A percentile compares a stretch with the other conserved stretches of the same genome.
Conservation (phyloP, 208 protist genomes). For the Jaenimonas drosophilae region DNA sequence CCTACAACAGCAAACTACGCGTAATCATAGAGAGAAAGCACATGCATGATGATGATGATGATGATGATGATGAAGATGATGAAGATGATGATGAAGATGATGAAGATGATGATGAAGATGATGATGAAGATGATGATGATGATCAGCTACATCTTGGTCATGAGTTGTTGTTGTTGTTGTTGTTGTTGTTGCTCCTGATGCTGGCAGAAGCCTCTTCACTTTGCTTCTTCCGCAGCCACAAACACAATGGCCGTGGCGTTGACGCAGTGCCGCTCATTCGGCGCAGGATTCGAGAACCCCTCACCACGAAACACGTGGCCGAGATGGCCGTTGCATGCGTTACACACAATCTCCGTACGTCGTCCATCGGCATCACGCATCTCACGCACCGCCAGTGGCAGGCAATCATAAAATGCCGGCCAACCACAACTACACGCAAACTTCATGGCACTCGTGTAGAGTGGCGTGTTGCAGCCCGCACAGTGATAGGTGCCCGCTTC, state of each 20-base stretch:
- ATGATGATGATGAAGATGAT: constrained; percentile 2
- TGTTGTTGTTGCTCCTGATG: neutral
- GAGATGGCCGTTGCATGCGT: constrained; percentile 87
- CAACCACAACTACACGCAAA: constrained; percentile 85
- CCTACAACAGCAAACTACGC: too few relatives aligned
- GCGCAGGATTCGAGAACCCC: constrained; percentile 72
- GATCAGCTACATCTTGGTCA: too few relatives aligned
- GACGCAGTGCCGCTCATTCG: constrained; percentile 90
- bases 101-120: neutral
- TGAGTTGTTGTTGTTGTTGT: too few relatives aligned
- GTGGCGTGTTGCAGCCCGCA: constrained; percentile 60
- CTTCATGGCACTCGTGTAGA: constrained; percentile 84
- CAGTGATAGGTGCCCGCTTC: constrained; percentile 66
- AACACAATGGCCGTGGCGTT: constrained; percentile 72
- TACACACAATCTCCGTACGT: constrained; percentile 88
- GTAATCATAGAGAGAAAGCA: too few relatives aligned
- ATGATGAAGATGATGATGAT: too few relatives aligned
- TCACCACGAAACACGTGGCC: constrained; percentile 90
- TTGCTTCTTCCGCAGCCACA: constrained; percentile 10
- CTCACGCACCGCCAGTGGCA: constrained; percentile 63
- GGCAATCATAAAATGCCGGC: constrained; percentile 83
- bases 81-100: neutral
- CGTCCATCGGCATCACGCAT: constrained; percentile 61
- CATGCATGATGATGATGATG: constrained; percentile 1
- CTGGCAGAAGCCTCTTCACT: constrained; percentile 1